Base-by-base conservation (phyloP, 805 yeast genomes). In the Spathaspora girioi region DNA sequence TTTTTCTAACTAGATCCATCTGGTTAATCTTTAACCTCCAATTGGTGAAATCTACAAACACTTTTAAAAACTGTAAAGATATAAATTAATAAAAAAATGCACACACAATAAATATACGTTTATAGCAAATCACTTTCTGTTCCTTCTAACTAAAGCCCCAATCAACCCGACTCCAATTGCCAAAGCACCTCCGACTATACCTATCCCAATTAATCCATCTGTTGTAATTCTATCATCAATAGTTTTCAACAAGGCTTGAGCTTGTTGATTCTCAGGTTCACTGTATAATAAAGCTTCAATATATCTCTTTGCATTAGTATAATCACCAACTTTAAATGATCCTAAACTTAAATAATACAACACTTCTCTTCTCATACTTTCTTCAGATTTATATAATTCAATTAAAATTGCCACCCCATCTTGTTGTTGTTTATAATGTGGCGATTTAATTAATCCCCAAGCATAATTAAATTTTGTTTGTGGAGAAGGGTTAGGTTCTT, bases 401-500 rank as follows among this genome's bases (percentile, higher is more conserved):
- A 89, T 80, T 53, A 94, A 73, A 27, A 93, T 75, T 50, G 81
- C 84, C 15, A 94, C 82, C 0, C 98, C 99, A 47, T 86, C 76
- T 59, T 86, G 78, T 62, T 89, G 96, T 54, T 88, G 86, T 40
- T 75, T 77, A 19, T 76, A 73, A 47, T 77, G 75, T 47, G 68
- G 64, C 1, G 96, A 84, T 66, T 90, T 92, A 55, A 96, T 81
- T 47, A 94, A 74, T 3, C 96, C 99, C 99, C 99, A 94, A 0
- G 97, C 96, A 60, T 88, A 89, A 68, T 96, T 94, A 78, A 94
- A 94, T 52, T 84, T 81, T 2, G 97, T 86, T 66, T 91, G 97
- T 0, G 88, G 78, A 0, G 92, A 78, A 0, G 89, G 91, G 40
- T 79, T 74, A 5, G 94, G 96, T 31, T 87, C 84, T 65, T 94